Base-by-base conservation (phyloP, 352 stramenopile species). In the Paralagenidium karlingii region DNA sequence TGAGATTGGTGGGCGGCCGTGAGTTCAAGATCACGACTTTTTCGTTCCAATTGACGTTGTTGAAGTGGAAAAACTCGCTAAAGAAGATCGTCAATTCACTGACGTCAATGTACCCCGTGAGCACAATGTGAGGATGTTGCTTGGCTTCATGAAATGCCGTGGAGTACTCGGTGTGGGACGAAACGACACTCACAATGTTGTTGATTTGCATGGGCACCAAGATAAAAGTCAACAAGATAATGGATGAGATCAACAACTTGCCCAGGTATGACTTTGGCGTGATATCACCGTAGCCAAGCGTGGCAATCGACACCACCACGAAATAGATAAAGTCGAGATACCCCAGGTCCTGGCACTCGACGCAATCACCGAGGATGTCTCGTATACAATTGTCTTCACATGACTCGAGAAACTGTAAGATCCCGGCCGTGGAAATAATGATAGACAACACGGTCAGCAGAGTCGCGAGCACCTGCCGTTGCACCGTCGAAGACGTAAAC, bases 191-290 rank as follows among this genome's bases (percentile, higher is more conserved):
- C 16, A 79, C 66, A 36, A 92, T 75, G 28, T 65, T 58, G 50
- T 74, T 87, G 30, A 87, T 61, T 56, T 83, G 68, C 38, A 84
- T 80, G 0, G 79, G 76, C 22, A 88, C 68, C 31, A 88, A 55
- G 20, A 90, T 66, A 36, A 92, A 86, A 27, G 73, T 86, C 30
- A 88, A 71, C 31, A 88, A 47, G 32, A 92, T 89, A 32, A 87
- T 69, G 38, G 79, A 84, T 19, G 79, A 63, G 32, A 84, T 81
- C 34, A 83, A 53, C 18, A 84, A 75, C 33, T 82, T 82, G n/a
- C 79, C 78, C 1, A 47, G 60, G 2, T 43, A 59, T 5, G 77
- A 86, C 41, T 74, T 55, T 0, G 74, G 76, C 12, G 56, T 56
- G 16, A 92, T 81, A 38, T 92, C 79, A 3, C 79, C 79, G 41